Evolutionary conservation across 768 basidiomycete genomes (phyloP).

Genomic region (Leccinum uliginosum): DNA sequence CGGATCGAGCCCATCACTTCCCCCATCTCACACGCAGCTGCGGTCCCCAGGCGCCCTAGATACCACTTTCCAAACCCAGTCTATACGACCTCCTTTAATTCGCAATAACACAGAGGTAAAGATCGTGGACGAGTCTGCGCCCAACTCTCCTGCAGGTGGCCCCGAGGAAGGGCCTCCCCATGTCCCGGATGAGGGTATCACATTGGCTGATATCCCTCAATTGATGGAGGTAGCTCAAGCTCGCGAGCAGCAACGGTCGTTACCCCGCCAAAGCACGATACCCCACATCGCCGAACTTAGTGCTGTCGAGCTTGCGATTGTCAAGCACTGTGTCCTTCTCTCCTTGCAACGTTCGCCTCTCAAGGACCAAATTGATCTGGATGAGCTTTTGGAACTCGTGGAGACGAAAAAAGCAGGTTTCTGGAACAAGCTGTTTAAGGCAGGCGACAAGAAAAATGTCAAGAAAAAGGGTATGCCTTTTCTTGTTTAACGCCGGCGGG

Average conservation of each 20-base stretch:
- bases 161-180: conserved; percentile 37
- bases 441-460: conserved; percentile 82
- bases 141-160: conserved; percentile 63
- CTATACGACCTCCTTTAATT: conserved; percentile 61
- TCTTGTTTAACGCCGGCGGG: conserved; percentile 1
- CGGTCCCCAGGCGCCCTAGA: conserved; percentile 36
- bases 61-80: conserved; percentile 40
- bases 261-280: conserved; percentile 71
- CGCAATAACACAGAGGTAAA: conserved; percentile 83
- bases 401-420: conserved; percentile 91
- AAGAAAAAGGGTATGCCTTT: conserved; percentile 76
- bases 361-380: conserved; percentile 80
- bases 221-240: conserved; percentile 90
- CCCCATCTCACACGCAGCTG: conserved; percentile 35
- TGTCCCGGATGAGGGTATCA: conserved; percentile 75
- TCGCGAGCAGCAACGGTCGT: conserved; percentile 78
- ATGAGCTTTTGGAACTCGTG: conserved; percentile 90
- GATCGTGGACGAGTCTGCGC: conserved; percentile 80
- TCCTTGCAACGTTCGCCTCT: conserved; percentile 74
- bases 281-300: conserved; percentile 83
- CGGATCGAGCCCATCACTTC: conserved; percentile 28
- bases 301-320: conserved; percentile 80
- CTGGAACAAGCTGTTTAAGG: conserved; percentile 96
- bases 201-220: conserved; percentile 91
- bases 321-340: conserved; percentile 88